Base-by-base conservation (phyloP, 2,329 filamentous ascomycete genomes). In the Colletotrichum spinosum region DNA sequence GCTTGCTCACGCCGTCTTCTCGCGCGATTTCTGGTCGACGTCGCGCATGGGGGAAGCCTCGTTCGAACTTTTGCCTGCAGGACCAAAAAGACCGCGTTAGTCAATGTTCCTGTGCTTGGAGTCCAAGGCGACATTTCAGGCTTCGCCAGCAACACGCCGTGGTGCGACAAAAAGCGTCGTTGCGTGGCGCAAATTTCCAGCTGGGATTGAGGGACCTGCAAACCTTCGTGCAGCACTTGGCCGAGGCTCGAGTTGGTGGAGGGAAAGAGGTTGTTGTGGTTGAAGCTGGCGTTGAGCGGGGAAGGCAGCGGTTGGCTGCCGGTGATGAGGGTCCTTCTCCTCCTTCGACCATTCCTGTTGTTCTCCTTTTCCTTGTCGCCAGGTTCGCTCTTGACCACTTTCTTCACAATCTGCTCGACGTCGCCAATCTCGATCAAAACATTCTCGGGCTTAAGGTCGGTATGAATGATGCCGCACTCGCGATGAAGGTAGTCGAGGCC, bases 381-480 rank as follows among this genome's bases (percentile, higher is more conserved):
- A 59, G 80, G 73, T 54, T 96, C 92, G 68, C 90, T 92, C 79
- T 97, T 95, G 60, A 99, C 95, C 69, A 97, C 95, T 67, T 92
- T 94, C 80, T 97, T 95, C 64, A 99, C 96, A 68, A 98, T 98
- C 79, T 98, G 93, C 82, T 99, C 96, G 54, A 99, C 96, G 72
- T 99, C 96, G 70, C 96, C 96, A 74, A 99, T 98, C 80, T 99
- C 96, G 76, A 99, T 98, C 70, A 99, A 84, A 38, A 99, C 96
- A 75, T 99, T 99, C 77, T 99, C 96, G 52, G 96, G 96, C 79
- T 99, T 97, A 71, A 98, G 82, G 76, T 97, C 95, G 67, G 96
- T 98, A 79, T 99, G 96, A 74, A 99, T 97, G 80, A 99, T 98
- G 75, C 96, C 96, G 79, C 96, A 99, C 80, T 99, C 95, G 72